These are phyloP conservation scores for Pichia terricola DNA, from an alignment of 1,139 yeast genomes.

Conservation along the genomic window DNA sequence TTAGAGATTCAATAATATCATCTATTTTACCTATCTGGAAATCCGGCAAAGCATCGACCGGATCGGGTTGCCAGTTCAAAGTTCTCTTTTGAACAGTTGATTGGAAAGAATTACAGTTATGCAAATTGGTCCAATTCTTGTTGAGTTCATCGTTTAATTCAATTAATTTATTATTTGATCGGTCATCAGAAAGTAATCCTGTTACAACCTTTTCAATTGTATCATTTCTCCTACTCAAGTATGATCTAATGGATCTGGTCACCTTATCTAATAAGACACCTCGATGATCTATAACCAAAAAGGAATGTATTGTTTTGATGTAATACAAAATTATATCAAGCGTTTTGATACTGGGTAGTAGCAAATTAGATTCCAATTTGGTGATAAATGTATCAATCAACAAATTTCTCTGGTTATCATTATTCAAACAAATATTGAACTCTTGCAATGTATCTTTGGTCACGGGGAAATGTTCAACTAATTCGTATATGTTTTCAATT, in stretches of 20 bases:
- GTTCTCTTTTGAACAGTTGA: conserved; percentile 5
- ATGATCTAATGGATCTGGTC: conserved; percentile 59
- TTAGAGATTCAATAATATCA: conserved; percentile 63
- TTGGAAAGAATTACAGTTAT: neutral
- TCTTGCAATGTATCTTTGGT: conserved; percentile 58
- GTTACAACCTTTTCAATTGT: conserved; percentile 60
- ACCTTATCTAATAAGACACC: conserved; percentile 78
- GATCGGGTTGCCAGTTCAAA: conserved; percentile 79
- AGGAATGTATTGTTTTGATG: conserved; percentile 62
- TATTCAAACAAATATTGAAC: conserved; percentile 38
- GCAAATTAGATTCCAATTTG: conserved; percentile 39
- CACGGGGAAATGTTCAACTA: conserved; percentile 50
- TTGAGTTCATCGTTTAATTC: conserved; percentile 49
- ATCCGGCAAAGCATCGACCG: conserved; percentile 87
- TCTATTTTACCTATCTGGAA: conserved; percentile 54
- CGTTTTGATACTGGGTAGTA: conserved; percentile 82
- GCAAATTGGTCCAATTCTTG: conserved; percentile 9
- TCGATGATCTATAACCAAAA: conserved; percentile 72
- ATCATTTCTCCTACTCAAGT: conserved; percentile 63
- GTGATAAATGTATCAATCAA: conserved; percentile 48
- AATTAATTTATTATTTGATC: conserved; percentile 32
- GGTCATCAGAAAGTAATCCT: conserved; percentile 48
- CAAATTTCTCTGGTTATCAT: conserved; percentile 34
- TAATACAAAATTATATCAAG: conserved; percentile 62
- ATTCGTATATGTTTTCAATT: conserved; percentile 54